A percentile compares a stretch with the other conserved stretches of the same genome.
These are phyloP conservation scores for Pyrenula aspistea DNA, from an alignment of 495 filamentous ascomycete species.

Conservation along the genomic window DNA sequence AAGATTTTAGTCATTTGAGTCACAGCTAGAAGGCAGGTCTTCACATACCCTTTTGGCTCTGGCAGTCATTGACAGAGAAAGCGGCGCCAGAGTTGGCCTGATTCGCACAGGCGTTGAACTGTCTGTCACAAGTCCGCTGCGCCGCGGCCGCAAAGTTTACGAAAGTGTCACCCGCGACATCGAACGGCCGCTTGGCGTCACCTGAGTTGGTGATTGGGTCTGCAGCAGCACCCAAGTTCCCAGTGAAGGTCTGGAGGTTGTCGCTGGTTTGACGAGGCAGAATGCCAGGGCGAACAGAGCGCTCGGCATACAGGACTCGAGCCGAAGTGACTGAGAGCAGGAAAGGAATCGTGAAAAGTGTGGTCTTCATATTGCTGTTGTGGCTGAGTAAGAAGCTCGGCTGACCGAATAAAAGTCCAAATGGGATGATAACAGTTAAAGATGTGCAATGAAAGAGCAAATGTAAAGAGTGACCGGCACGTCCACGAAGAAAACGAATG, in stretches of 20 bases:
- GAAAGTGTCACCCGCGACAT: conserved; percentile 41
- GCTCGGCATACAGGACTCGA: neutral
- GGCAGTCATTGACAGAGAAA: neutral
- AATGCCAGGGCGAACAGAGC: neutral
- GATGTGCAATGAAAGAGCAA: neutral
- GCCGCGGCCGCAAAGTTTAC: conserved; percentile 35
- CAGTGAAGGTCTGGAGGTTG: conserved; percentile 43
- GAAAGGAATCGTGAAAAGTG: neutral
- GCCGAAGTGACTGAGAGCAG: neutral
- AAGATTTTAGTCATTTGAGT: neutral
- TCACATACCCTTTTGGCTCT: neutral
- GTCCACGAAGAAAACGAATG: neutral
- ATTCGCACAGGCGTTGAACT: conserved; percentile 45
- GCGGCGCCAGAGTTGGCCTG: conserved; percentile 34
- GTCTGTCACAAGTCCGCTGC: conserved; percentile 39
- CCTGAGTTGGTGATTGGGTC: conserved; percentile 34
- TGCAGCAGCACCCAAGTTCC: conserved; percentile 36
- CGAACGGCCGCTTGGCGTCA: conserved; percentile 29
- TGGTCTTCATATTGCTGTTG: neutral
- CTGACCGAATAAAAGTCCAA: too few relatives aligned
- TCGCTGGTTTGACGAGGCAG: neutral
- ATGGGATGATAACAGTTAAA: too few relatives aligned
- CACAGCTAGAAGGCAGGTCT: neutral
- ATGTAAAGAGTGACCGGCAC: neutral
- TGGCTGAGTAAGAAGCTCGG: too few relatives aligned